A percentile compares a stretch with the other conserved stretches of the same genome.
These are phyloP conservation scores for Brassica hybrid DNA, from an alignment of 441 rosid species.

Conservation along the genomic window DNA sequence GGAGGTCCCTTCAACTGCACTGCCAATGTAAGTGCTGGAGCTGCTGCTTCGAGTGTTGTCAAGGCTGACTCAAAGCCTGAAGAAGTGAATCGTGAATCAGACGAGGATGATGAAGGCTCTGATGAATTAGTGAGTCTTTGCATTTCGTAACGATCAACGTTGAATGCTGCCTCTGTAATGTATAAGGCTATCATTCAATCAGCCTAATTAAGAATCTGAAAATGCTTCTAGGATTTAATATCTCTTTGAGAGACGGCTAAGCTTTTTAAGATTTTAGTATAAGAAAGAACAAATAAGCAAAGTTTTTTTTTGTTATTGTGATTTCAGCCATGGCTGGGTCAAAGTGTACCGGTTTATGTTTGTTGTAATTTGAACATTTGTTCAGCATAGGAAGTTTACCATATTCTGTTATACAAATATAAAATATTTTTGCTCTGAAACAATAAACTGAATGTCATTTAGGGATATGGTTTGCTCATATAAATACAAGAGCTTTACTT, in stretches of 20 bases:
- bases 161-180: not conserved
- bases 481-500: not conserved
- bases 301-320: not conserved
- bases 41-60: slow-evolving; percentile 3
- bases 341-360: not conserved
- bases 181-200: not conserved
- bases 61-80: slow-evolving; percentile 45
- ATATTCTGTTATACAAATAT: not conserved
- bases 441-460: not conserved
- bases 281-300: not conserved
- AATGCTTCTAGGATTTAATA: not conserved
- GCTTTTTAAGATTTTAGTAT: not conserved
- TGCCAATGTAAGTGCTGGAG: too few species aligned
- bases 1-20: slow-evolving; percentile 23
- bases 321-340: not conserved
- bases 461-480: not conserved
- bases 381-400: not conserved
- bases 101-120: slow-evolving; percentile 19
- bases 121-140: slow-evolving; percentile 4
- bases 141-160: not conserved
- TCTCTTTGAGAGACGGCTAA: not conserved
- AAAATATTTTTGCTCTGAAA: not conserved
- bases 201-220: not conserved
- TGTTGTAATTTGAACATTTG: not conserved
- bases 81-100: slow-evolving; percentile 43